Base-by-base conservation (phyloP, 2,329 filamentous ascomycete genomes). In the Cytospora chrysosperma region DNA sequence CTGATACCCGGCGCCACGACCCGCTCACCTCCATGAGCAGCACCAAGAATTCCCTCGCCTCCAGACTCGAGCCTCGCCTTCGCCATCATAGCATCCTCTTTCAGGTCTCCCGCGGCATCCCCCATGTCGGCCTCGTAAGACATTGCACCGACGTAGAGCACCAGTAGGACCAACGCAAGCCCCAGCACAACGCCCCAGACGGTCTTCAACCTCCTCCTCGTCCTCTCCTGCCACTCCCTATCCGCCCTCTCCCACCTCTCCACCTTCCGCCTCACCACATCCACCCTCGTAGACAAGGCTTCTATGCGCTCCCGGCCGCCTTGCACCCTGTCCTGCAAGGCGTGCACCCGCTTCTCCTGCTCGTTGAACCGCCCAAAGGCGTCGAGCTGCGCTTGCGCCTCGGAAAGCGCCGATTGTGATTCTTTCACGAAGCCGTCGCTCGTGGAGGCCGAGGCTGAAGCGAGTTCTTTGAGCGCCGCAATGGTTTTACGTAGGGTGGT, bases 231-330 rank as follows among this genome's bases (percentile, higher is more conserved):
- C 81, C 88, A 89, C 69, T 87, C 85, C 55, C 78, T 80, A 74
- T 93, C 90, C 1, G 84, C 82, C 62, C 79, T 81, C 72, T 91
- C 88, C 82, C 89, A 91, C 30, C 79, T 78, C 71, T 90, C 88
- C 17, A 93, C 85, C 9, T 85, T 81, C 61, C 82, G 76, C 56
- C 85, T 81, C 15, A 91, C 88, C 17, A 80, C 76, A 58, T 88
- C 86, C 3, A 94, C 84, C 56, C 90, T 81, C 51, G 79, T 79
- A 64, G 86, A 86, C 43, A 93, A 78, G 19, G 77, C 75, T 57
- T 82, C 79, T 40, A 90, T 86, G 68, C 82, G 85, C 55, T 83
- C 77, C 53, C 87, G 84, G 12, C 87, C 87, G 2, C 76, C 74
- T 59, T 82, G 77, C 32, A 94, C 84, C 43, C 90, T 82, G 30